Conservation (phyloP, 176 grass and related monocot species). For the Olyra latifolia region DNA sequence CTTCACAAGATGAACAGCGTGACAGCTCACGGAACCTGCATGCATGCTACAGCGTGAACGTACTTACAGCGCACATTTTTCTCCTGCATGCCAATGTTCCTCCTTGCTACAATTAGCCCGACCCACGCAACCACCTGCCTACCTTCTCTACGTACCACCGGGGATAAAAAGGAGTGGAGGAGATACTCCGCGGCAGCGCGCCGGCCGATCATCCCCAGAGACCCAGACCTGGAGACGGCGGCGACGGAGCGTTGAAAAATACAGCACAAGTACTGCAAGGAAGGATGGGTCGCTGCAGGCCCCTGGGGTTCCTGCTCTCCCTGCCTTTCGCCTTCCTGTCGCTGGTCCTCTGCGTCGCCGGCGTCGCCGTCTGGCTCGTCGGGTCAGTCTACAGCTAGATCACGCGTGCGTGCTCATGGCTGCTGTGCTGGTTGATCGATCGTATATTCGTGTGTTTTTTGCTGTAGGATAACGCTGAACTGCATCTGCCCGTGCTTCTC, state of each 20-base stretch:
- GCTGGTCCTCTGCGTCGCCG: slow-evolving; percentile 56
- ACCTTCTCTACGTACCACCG: not conserved
- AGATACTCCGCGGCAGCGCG: not conserved
- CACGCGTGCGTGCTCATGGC: not conserved
- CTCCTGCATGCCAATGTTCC: no score
- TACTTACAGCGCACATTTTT: not conserved
- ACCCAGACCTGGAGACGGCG: not conserved
- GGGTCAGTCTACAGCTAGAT: no score
- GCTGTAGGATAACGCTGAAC: slow-evolving; percentile 41
- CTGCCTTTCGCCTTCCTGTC: slow-evolving; percentile 66
- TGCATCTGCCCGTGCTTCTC: slow-evolving; percentile 63
- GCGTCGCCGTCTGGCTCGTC: slow-evolving; percentile 53
- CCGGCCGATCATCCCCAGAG: not conserved
- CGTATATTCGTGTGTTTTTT: not conserved
- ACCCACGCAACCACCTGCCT: not conserved
- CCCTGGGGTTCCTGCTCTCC: slow-evolving; percentile 55
- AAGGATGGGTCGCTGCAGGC: slow-evolving; percentile 47
- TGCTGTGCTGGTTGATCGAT: not conserved
- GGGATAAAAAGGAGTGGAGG: not conserved
- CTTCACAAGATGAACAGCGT: no score
- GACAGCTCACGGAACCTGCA: not conserved
- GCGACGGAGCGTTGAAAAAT: not conserved
- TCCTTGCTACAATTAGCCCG: not conserved
- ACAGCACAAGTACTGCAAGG: not conserved
- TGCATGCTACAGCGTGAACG: not conserved